A percentile compares a stretch with the other conserved stretches of the same genome.
Conservation (phyloP, 441 rosid genomes). For the Flueggea neowawraea region DNA sequence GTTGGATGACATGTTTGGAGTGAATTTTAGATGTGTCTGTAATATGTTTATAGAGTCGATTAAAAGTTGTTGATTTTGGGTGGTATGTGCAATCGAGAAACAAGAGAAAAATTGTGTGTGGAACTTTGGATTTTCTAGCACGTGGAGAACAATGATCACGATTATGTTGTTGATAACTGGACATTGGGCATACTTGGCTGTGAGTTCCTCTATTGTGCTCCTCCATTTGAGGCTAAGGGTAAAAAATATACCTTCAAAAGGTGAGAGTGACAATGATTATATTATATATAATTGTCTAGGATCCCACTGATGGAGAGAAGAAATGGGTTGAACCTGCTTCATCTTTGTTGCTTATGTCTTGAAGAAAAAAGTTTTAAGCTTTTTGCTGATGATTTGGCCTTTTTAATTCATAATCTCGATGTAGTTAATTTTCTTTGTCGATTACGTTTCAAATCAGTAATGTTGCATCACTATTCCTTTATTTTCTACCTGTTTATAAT, state of each 20-base stretch:
- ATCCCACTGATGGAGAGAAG: no score
- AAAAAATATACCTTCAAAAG: constrained; percentile 78
- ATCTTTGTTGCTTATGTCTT: no score
- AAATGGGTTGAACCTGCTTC: no score
- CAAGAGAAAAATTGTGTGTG: constrained; percentile 95
- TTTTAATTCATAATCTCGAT: no score
- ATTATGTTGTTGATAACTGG: constrained; percentile 95
- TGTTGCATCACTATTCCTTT: no score
- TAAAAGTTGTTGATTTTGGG: constrained; percentile 94
- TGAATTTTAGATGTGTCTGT: neutral
- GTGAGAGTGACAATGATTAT: constrained; percentile 19
- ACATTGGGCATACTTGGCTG: constrained; percentile 86
- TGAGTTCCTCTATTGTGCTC: constrained; percentile 86
- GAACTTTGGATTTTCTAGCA: constrained; percentile 91
- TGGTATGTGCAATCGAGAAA: constrained; percentile 97
- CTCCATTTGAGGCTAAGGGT: constrained; percentile 92
- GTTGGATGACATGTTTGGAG: neutral
- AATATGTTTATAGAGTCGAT: constrained; percentile 51
- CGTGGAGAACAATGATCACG: constrained; percentile 93
- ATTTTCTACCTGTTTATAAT: no score
- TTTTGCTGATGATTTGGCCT: no score
- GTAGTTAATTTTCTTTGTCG: no score
- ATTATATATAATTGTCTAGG: neutral
- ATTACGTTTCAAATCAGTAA: no score
- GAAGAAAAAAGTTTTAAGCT: no score